Percentiles rank a stretch among this genome's conserved stretches.
phyloP scores from a whole-genome alignment of 495 filamentous ascomycete genomes.

The Lasiosphaeria miniovina region DNA sequence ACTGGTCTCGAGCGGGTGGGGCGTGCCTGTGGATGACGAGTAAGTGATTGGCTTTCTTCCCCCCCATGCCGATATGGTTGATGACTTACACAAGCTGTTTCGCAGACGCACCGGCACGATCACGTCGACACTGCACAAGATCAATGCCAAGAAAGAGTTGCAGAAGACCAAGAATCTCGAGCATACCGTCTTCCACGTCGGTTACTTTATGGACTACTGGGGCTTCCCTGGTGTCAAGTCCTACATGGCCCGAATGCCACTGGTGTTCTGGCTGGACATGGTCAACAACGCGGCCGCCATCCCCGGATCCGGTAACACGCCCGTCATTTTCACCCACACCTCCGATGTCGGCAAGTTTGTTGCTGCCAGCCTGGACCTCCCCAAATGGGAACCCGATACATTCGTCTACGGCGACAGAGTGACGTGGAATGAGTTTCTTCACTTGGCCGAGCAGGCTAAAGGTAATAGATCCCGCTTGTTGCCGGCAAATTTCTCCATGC shows the following conservation, averaged over 20 bases:
- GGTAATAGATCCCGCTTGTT: conserved; percentile 28
- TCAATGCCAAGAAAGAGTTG: conserved; percentile 21
- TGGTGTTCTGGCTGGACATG: conserved; percentile 45
- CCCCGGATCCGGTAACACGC: conserved; percentile 49
- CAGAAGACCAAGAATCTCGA: conserved; percentile 35
- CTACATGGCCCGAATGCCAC: conserved; percentile 37
- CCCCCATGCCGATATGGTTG: not conserved
- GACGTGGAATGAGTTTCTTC: conserved; percentile 47
- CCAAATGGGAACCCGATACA: conserved; percentile 44
- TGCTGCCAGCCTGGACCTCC: conserved; percentile 40
- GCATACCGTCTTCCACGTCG: conserved; percentile 48
- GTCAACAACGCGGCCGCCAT: conserved; percentile 46
- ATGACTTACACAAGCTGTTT: no score
- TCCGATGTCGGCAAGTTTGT: conserved; percentile 52
- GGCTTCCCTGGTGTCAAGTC: conserved; percentile 47
- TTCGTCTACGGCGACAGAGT: conserved; percentile 45
- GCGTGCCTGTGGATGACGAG: conserved; percentile 18
- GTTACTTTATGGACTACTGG: conserved; percentile 55
- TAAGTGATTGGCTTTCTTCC: conserved; percentile 6
- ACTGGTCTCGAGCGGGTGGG: conserved; percentile 51
- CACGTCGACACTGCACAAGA: conserved; percentile 19
- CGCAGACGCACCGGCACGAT: conserved; percentile 1
- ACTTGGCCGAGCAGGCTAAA: conserved; percentile 42
- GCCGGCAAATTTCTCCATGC: no score
- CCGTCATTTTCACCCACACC: conserved; percentile 51